Evolutionary conservation across 1,284 basidiomycete species (phyloP), one percentile per base, ranked within the genome.

Genomic region (Heterobasidion annosum): DNA sequence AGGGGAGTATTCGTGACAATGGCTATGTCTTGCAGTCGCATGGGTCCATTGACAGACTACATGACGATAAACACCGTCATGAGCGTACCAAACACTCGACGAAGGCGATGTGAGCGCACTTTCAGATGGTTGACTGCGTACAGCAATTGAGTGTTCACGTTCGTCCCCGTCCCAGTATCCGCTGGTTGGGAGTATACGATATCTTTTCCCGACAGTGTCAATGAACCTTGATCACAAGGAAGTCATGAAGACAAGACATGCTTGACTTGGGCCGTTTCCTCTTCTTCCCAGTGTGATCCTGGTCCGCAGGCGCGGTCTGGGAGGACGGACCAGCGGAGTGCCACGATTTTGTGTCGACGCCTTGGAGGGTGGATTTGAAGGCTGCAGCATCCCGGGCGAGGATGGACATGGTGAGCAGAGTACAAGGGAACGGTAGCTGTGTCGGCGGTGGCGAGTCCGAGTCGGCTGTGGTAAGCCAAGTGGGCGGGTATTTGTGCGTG

Each of bases 81-180:
- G 8, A 43, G 25, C 25, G 25, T 25, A 25, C 25, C 19, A 48
- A 8, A 48, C 10, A 33, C 25, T 1, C 8, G n/a, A 37, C 13
- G 34, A 15, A 50, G 15, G 18, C 13, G 48, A 6, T n/a, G 34
- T 9, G 15, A 10, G 19, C 44, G 50, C 25, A 73, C 70, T 73
- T 91, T 93, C 56, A 96, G 79, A 65, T 88, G 81, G 63, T 85
- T 83, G 35, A 96, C 83, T 9, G 88, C 88, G 63, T 91, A 91
- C 2, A 92, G 82, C 40, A 96, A 77, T 68, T 93, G 91, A 0
- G 93, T 95, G 64, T 90, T 91, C 58, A 89, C 77, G 71, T 95
- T 89, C 48, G 72, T 77, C 8, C 91, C 91, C 8, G 84, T 82
- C 8, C 90, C 89, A 1, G 88, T 92, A 64, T 91, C 83, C 25